These are phyloP conservation scores for Trypanosoma cruzi DNA, from an alignment of 208 protist species.

Conservation along the genomic window DNA sequence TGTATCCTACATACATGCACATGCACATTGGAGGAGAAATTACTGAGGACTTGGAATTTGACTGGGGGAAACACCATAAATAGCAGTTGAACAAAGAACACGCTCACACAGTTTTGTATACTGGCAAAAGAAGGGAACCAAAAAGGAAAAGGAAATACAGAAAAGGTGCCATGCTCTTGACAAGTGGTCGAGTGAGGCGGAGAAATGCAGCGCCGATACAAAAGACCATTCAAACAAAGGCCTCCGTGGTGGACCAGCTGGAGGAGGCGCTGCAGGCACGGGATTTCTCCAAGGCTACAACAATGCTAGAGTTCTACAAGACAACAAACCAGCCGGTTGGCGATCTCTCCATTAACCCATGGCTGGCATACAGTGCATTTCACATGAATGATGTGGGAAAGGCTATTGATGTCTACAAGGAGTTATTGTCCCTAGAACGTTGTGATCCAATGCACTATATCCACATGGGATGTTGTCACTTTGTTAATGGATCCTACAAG, in stretches of 20 bases:
- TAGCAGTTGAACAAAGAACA: not conserved
- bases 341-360: conserved; percentile 83
- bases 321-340: conserved; percentile 68
- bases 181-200: conserved; percentile 71
- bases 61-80: not conserved
- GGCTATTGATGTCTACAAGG: conserved; percentile 91
- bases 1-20: not conserved
- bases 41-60: not conserved
- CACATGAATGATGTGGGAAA: conserved; percentile 95
- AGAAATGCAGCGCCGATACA: conserved; percentile 41
- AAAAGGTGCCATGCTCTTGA: conserved; percentile 54
- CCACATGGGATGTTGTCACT: conserved; percentile 87
- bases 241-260: conserved; percentile 77
- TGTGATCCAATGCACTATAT: conserved; percentile 73
- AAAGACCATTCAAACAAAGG: conserved; percentile 36
- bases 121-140: not conserved
- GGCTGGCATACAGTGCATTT: conserved; percentile 95
- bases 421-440: conserved; percentile 66
- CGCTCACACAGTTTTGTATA: not conserved
- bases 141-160: conserved; percentile 4
- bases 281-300: conserved; percentile 90
- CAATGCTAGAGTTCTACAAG: conserved; percentile 93
- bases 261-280: conserved; percentile 87
- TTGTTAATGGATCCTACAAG: conserved; percentile 81
- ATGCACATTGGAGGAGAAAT: not conserved